Conservation (phyloP, 108 stramenopile genomes). For the Aurantiochytrium sp. region DNA sequence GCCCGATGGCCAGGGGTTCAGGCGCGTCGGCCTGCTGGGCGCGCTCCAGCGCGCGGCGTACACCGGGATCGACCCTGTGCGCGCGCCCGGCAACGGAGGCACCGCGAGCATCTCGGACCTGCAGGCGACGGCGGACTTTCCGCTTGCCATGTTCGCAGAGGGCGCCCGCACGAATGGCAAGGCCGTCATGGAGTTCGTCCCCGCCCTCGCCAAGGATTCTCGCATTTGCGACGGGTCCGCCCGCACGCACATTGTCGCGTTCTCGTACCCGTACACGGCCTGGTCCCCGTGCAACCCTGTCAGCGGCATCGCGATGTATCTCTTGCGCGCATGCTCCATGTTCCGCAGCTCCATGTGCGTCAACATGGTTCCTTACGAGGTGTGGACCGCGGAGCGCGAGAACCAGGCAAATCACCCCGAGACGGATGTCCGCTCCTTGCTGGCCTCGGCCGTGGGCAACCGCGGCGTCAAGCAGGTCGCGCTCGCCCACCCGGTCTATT, state of each 20-base stretch:
- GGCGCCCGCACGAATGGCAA: not conserved
- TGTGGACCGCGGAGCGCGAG: not conserved
- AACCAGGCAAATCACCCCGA: not conserved
- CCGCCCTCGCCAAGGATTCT: not conserved
- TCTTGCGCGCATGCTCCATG: not conserved
- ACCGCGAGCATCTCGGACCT: not conserved
- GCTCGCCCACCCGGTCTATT: not conserved
- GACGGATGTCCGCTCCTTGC: not conserved
- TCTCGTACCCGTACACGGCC: not conserved
- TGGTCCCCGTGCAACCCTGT: conserved; percentile 16
- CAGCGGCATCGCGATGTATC: not conserved
- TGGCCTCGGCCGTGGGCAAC: not conserved
- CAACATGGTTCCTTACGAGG: conserved; percentile 6
- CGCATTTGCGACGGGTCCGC: not conserved
- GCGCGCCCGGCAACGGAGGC: conserved; percentile 7
- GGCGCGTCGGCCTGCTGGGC: not conserved
- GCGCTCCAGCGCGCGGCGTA: not conserved
- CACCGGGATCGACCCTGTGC: not conserved
- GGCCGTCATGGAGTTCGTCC: not conserved
- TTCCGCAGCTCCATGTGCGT: not conserved
- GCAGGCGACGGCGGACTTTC: not conserved
- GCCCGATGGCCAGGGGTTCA: not conserved
- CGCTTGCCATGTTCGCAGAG: not conserved
- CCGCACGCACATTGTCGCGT: not conserved
- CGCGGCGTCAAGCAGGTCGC: conserved; percentile 14